Evolutionary conservation across 129 eudicot genomes (phyloP).

Genomic region (Chrysanthemum lavandulifolium): DNA sequence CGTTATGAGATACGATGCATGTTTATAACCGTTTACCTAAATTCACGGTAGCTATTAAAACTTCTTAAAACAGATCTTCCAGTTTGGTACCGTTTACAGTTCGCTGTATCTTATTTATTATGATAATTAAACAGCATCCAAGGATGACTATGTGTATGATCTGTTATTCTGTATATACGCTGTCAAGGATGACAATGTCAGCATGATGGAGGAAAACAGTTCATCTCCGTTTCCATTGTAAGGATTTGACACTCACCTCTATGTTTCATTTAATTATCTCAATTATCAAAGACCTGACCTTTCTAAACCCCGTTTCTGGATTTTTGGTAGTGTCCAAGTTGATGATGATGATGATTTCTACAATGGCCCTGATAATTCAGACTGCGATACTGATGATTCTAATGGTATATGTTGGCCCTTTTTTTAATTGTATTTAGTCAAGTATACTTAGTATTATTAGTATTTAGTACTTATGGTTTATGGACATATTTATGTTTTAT

Average conservation of each 20-base stretch:
- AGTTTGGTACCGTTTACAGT: neutral
- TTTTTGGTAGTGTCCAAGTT: conserved; percentile 66
- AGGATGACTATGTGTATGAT: conserved; percentile 80
- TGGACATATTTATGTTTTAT: no score
- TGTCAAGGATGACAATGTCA: conserved; percentile 49
- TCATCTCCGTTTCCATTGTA: conserved; percentile 68
- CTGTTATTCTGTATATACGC: no score
- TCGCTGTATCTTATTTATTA: neutral
- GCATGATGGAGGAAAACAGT: conserved; percentile 45
- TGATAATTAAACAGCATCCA: conserved; percentile 39
- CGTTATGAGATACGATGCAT: no score
- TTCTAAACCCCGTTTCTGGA: neutral
- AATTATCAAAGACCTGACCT: neutral
- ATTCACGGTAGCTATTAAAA: neutral
- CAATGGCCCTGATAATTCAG: conserved; percentile 81
- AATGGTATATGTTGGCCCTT: conserved; percentile 54
- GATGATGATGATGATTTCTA: conserved; percentile 71
- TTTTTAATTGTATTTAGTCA: no score
- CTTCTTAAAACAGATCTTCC: neutral
- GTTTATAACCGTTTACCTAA: neutral
- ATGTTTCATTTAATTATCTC: neutral
- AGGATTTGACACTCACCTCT: conserved; percentile 4
- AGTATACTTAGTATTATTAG: conserved; percentile 50
- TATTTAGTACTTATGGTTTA: neutral
- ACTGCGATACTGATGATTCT: conserved; percentile 82